Conservation (phyloP, 1,139 yeast species). For the Diutina neorugosa region DNA sequence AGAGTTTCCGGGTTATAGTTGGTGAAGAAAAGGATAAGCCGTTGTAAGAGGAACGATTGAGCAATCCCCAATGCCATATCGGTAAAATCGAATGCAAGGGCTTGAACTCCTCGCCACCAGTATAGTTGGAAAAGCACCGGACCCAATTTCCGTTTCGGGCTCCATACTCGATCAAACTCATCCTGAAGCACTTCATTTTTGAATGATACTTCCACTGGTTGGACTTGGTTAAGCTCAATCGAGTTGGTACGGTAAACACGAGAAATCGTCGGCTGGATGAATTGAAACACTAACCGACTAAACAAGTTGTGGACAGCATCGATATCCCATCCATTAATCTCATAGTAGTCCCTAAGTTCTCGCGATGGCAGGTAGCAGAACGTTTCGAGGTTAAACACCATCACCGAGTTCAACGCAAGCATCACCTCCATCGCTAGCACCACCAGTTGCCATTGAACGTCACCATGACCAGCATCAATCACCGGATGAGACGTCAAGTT, state of each 20-base stretch:
- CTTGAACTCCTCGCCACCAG: conserved; percentile 16
- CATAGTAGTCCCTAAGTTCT: conserved; percentile 28
- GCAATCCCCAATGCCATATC: conserved; percentile 34
- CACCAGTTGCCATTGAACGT: conserved; percentile 11
- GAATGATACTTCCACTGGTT: background rate
- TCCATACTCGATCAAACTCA: background rate
- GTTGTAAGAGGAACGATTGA: conserved; percentile 46
- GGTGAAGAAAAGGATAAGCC: conserved; percentile 36
- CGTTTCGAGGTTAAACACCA: conserved; percentile 26
- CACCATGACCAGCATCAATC: conserved; percentile 8
- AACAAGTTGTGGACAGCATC: conserved; percentile 15
- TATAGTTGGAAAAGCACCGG: background rate
- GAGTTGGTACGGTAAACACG: conserved; percentile 13
- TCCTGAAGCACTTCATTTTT: background rate
- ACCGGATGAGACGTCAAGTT: conserved; percentile 16
- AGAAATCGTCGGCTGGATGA: conserved; percentile 14
- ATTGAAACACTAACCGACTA: conserved; percentile 14
- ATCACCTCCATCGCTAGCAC: conserved; percentile 10
- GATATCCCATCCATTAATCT: conserved; percentile 21
- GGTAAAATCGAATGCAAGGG: conserved; percentile 32
- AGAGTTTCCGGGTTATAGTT: conserved; percentile 12
- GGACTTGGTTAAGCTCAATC: conserved; percentile 13
- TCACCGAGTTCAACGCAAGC: conserved; percentile 15
- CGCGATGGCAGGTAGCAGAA: conserved; percentile 29
- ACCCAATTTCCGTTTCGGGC: background rate